Percentiles rank a stretch among this genome's conserved stretches.
These are phyloP conservation scores for Globisporangium lucens DNA, from an alignment of 352 stramenopile genomes.

Conservation along the genomic window DNA sequence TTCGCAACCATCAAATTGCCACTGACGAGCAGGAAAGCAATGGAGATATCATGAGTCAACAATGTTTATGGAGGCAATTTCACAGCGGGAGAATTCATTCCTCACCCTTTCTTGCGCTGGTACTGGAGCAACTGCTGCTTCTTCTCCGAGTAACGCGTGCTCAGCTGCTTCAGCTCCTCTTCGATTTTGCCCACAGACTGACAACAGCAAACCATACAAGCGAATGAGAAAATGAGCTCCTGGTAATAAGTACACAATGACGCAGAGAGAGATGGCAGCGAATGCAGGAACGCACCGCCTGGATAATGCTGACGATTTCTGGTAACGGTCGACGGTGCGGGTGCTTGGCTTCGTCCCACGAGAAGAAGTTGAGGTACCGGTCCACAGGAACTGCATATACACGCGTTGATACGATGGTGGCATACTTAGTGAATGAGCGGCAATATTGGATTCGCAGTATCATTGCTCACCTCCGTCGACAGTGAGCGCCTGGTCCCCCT, in stretches of 20 bases:
- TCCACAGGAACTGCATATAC: conserved; percentile 78
- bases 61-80: not conserved
- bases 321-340: conserved; percentile 94
- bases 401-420: not conserved
- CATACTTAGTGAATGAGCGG: not conserved
- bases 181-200: conserved; percentile 93
- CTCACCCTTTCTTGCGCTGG: conserved; percentile 91
- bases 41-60: not conserved
- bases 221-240: conserved; percentile 5
- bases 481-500: conserved; percentile 78
- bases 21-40: conserved; percentile 22
- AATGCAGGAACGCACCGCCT: conserved; percentile 54
- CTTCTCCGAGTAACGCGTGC: conserved; percentile 93
- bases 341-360: conserved; percentile 98
- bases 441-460: not conserved
- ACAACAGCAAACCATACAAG: conserved; percentile 5
- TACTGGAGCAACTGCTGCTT: conserved; percentile 86
- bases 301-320: conserved; percentile 94
- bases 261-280: not conserved
- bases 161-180: conserved; percentile 96
- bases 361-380: conserved; percentile 96
- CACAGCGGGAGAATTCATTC: not conserved
- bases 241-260: not conserved
- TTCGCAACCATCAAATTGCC: conserved; percentile 94
- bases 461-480: conserved; percentile 65